These are phyloP conservation scores for Aspergillus piperis DNA, from an alignment of 2,329 filamentous ascomycete species.

Conservation along the genomic window DNA sequence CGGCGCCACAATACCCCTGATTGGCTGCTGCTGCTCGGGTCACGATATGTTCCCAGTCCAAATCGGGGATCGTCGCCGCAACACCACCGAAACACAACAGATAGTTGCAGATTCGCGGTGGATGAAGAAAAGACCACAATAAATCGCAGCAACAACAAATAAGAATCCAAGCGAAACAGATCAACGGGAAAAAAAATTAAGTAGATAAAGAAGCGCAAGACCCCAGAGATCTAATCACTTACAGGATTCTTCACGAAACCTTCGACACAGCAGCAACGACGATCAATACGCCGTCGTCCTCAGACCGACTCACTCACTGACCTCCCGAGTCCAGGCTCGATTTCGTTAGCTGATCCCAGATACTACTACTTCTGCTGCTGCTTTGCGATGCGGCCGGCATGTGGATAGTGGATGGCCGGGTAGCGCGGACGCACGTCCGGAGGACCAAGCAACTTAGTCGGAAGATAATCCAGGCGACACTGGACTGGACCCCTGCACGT, in stretches of 20 bases:
- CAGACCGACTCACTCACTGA: neutral
- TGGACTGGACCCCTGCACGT: conserved; percentile 15
- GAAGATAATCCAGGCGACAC: conserved; percentile 4
- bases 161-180: neutral
- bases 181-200: neutral
- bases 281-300: neutral
- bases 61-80: neutral
- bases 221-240: no score
- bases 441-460: conserved; percentile 13
- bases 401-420: conserved; percentile 16
- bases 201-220: no score
- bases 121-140: neutral
- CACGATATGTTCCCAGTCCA: conserved; percentile 4
- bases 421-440: conserved; percentile 20
- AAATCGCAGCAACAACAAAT: neutral
- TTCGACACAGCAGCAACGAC: neutral
- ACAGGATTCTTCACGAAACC: neutral
- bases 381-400: conserved; percentile 9
- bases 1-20: conserved; percentile 16
- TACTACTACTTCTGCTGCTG: neutral
- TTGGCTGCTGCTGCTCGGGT: conserved; percentile 14
- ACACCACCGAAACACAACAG: neutral
- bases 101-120: neutral
- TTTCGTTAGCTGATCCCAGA: conserved; percentile 6
- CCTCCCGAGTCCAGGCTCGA: neutral